Evolutionary conservation across 306 rosid species (phyloP).

Genomic region (Glycine tomentella): DNA sequence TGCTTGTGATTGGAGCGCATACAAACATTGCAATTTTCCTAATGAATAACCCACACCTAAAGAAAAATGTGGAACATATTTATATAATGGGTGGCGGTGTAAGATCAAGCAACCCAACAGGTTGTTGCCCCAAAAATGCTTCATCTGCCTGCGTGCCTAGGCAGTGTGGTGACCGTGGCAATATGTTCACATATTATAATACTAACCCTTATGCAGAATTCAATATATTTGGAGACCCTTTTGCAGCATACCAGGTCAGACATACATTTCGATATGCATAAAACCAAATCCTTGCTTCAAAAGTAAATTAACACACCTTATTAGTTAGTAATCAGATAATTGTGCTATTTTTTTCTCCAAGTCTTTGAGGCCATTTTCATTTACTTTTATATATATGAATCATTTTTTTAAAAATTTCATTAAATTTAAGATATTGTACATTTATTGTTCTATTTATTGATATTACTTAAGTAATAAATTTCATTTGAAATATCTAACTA

Average conservation of each 20-base stretch:
- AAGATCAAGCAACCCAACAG: constrained; percentile 81
- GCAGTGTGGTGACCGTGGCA: constrained; percentile 90
- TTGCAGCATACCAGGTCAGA: constrained; percentile 90
- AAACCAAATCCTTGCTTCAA: no score
- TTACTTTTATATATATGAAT: no score
- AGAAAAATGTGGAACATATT: constrained; percentile 81
- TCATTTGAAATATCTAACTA: no score
- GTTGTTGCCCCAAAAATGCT: constrained; percentile 84
- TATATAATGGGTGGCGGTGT: constrained; percentile 96
- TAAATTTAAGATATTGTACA: no score
- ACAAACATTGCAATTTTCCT: constrained; percentile 88
- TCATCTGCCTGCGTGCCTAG: constrained; percentile 65
- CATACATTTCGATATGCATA: not conserved
- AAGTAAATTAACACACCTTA: no score
- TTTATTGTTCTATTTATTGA: no score
- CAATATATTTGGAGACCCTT: constrained; percentile 89
- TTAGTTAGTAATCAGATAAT: no score
- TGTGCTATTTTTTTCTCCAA: no score
- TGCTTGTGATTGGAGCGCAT: constrained; percentile 71
- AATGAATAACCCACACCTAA: constrained; percentile 81
- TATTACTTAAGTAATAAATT: no score
- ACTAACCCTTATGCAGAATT: constrained; percentile 91
- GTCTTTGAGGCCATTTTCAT: no score
- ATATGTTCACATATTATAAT: constrained; percentile 71
- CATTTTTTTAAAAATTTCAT: no score